These are phyloP conservation scores for Solanum phureja DNA, from an alignment of 257 asterid genomes.

Conservation along the genomic window DNA sequence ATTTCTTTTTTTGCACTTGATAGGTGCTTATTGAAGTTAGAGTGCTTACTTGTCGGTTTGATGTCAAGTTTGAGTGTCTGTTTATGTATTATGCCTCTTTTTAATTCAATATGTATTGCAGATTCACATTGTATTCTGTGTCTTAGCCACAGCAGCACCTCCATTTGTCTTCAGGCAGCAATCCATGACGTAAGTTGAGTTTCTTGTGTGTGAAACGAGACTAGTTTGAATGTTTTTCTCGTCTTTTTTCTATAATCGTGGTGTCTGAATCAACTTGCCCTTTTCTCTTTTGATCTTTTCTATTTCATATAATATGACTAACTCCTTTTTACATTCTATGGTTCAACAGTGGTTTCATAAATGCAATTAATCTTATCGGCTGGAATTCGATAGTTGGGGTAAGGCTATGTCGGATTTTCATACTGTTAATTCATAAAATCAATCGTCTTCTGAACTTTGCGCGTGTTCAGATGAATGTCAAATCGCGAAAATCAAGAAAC, in stretches of 20 bases:
- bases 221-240: neutral
- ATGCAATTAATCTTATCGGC: slow-evolving; percentile 37
- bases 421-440: neutral
- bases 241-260: neutral
- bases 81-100: neutral
- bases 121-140: slow-evolving; percentile 67
- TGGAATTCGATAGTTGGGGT: slow-evolving; percentile 30
- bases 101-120: slow-evolving; percentile 6
- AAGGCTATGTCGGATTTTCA: neutral
- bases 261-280: neutral
- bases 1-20: neutral
- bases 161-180: slow-evolving; percentile 67
- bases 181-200: slow-evolving; percentile 59
- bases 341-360: slow-evolving; percentile 66
- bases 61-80: neutral
- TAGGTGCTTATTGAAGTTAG: neutral
- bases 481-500: neutral
- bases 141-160: slow-evolving; percentile 71
- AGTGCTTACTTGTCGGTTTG: neutral
- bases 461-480: neutral
- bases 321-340: neutral
- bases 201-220: neutral
- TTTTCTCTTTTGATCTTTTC: neutral
- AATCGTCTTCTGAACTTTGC: neutral
- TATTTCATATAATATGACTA: neutral